Percentiles rank a stretch among this genome's conserved stretches.
Evolutionary conservation across 768 basidiomycete species (phyloP).

Genomic region (Hygrocybe coccinea): DNA sequence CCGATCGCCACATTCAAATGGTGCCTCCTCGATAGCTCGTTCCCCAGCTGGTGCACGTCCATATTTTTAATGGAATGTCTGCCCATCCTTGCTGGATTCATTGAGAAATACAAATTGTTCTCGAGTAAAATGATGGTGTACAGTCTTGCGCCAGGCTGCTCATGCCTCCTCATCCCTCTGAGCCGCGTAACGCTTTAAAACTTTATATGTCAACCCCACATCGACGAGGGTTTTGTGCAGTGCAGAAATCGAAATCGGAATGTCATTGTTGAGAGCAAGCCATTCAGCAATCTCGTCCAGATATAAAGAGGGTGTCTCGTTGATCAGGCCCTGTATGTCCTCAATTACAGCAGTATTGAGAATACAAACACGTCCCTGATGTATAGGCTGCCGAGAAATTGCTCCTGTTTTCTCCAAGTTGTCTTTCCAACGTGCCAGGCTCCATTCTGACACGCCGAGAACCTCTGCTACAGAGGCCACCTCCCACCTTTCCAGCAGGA

Average conservation of each 20-base stretch:
- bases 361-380: constrained; percentile 5
- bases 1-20: no score
- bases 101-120: neutral
- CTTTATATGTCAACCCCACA: constrained; percentile 21
- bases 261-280: constrained; percentile 15
- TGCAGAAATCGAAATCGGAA: constrained; percentile 13
- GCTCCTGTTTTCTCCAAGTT: constrained; percentile 9
- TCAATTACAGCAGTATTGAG: constrained; percentile 8
- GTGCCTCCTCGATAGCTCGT: no score
- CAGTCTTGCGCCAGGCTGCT: constrained; percentile 13
- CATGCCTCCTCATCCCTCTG: constrained; percentile 18
- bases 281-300: constrained; percentile 23
- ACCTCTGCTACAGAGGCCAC: constrained; percentile 4
- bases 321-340: constrained; percentile 10
- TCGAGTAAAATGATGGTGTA: constrained; percentile 7
- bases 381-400: constrained; percentile 8
- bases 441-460: neutral
- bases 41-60: neutral
- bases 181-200: constrained; percentile 15
- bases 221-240: constrained; percentile 16
- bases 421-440: neutral
- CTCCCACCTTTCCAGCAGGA: constrained; percentile 13
- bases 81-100: neutral
- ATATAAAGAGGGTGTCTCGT: constrained; percentile 16
- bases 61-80: neutral